Evolutionary conservation across 2,329 filamentous ascomycete species (phyloP), one percentile per base, ranked within the genome.

Genomic region (Rhynchosporium graminicola): DNA sequence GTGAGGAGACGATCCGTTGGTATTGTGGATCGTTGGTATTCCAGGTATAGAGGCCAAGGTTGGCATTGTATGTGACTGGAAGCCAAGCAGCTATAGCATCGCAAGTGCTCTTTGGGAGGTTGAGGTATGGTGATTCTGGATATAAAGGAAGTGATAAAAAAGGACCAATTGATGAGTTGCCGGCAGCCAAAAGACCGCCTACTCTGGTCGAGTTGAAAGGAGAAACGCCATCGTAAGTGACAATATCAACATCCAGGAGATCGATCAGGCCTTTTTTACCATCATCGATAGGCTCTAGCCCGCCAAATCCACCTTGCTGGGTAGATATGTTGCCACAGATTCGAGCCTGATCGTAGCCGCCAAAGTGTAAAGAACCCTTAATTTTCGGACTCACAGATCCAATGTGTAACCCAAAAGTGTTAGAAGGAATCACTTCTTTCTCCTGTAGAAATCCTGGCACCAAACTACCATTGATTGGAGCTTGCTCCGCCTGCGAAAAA

Each of bases 1-100:
- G 72, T 3, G 76, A 77, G 1, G 67, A 66, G 15, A 75, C 60
- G 29, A 77, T 73, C 12, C 62, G 68, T 8, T 66, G 31, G 62
- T 72, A 77, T 9, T 51, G 40, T 10, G 62, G 55, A 57, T 68
- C 62, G 10, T 45, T 47, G 8, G 68, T 72, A 52, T 76, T 61
- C 74, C 74, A 76, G 31, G 72, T 59, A 57, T 76, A 76, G 6
- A 76, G 63, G 2, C 71, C 71, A 33, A 70, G 55, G 12, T 63
- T 63, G 0, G 61, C 38, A n/a, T 73, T 46, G 59, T 70, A 76
- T 3, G 63, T 70, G 3, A 75, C 69, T 13, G 74, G 74, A 1
- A 76, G 67, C 1, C 66, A 38, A 0, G 67, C 31, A 1, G 74
- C 68, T 52, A 76, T 74, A 4, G 73, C 72, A 60, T 74, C 70